These are phyloP conservation scores for Pythium monospermum DNA, from an alignment of 352 stramenopile species.

Conservation along the genomic window DNA sequence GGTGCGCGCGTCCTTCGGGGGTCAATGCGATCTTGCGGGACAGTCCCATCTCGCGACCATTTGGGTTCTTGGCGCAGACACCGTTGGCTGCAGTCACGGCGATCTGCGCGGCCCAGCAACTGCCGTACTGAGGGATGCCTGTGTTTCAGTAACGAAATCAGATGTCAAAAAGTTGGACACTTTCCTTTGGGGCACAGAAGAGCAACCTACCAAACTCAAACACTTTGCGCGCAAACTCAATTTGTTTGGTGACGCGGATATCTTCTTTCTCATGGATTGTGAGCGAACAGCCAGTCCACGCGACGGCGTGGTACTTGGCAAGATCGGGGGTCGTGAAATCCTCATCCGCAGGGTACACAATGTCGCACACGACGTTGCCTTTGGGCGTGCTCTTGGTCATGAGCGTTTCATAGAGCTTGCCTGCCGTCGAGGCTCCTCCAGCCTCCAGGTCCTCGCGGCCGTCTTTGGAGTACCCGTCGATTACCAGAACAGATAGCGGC, in stretches of 20 bases:
- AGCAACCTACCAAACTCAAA: constrained; percentile 49
- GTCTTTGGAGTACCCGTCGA: constrained; percentile 73
- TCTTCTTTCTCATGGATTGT: constrained; percentile 63
- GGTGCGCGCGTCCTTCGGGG: constrained; percentile 65
- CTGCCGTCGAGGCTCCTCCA: constrained; percentile 58
- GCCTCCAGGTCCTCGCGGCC: constrained; percentile 59
- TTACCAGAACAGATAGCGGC: constrained; percentile 60
- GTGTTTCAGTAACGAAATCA: too few relatives aligned
- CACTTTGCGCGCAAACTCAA: constrained; percentile 59
- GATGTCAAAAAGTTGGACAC: neutral
- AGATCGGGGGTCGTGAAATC: constrained; percentile 59
- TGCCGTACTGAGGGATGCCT: constrained; percentile 75
- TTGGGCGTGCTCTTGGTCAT: constrained; percentile 53
- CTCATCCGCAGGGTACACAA: constrained; percentile 63
- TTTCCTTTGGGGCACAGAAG: neutral
- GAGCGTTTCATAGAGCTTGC: constrained; percentile 63
- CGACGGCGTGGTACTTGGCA: constrained; percentile 69
- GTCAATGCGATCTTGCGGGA: constrained; percentile 74
- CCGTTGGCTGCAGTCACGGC: constrained; percentile 60
- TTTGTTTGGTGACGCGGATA: constrained; percentile 61
- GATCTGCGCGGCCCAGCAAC: constrained; percentile 80
- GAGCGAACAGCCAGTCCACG: constrained; percentile 72
- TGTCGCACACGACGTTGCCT: constrained; percentile 44
- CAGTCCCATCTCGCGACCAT: constrained; percentile 70
- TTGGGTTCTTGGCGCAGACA: constrained; percentile 56